phyloP scores from a whole-genome alignment of 2,329 filamentous ascomycete genomes.

The Penicillium psychrosexuale region DNA sequence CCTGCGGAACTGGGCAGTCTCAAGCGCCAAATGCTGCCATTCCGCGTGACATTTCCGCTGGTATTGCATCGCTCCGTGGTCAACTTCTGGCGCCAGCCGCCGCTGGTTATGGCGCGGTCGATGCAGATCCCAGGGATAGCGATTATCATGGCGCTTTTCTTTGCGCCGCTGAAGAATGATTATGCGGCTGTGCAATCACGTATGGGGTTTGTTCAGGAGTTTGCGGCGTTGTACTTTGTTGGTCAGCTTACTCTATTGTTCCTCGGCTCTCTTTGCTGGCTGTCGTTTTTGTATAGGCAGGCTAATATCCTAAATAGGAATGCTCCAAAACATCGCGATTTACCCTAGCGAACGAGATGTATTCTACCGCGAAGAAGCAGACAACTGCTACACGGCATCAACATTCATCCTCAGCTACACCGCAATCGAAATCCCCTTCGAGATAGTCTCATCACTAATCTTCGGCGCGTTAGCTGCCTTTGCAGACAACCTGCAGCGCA shows the following conservation, averaged over 20 bases:
- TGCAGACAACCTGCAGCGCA: slow-evolving; percentile 63
- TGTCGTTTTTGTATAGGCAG: background rate
- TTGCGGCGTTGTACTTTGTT: slow-evolving; percentile 54
- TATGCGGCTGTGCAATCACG: slow-evolving; percentile 70
- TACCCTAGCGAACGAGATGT: slow-evolving; percentile 71
- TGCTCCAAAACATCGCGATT: slow-evolving; percentile 74
- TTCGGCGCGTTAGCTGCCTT: slow-evolving; percentile 64
- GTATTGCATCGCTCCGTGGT: slow-evolving; percentile 65
- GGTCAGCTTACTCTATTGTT: slow-evolving; percentile 20
- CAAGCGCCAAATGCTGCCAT: slow-evolving; percentile 60
- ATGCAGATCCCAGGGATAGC: slow-evolving; percentile 66
- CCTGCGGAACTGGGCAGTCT: slow-evolving; percentile 71
- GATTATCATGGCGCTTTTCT: slow-evolving; percentile 65
- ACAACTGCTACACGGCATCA: slow-evolving; percentile 67
- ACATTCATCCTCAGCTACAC: slow-evolving; percentile 71
- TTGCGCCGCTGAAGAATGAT: slow-evolving; percentile 66
- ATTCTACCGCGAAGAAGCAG: slow-evolving; percentile 73
- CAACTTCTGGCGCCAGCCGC: slow-evolving; percentile 66
- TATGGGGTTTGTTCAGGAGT: slow-evolving; percentile 69
- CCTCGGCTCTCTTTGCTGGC: background rate
- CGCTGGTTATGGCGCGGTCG: slow-evolving; percentile 61
- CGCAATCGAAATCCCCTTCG: slow-evolving; percentile 68
- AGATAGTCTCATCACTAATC: slow-evolving; percentile 62
- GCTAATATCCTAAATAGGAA: slow-evolving; percentile 49
- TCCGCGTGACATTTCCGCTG: slow-evolving; percentile 63